These are phyloP conservation scores for Kodamaea sp. DNA, from an alignment of 1,139 yeast species.

Conservation along the genomic window DNA sequence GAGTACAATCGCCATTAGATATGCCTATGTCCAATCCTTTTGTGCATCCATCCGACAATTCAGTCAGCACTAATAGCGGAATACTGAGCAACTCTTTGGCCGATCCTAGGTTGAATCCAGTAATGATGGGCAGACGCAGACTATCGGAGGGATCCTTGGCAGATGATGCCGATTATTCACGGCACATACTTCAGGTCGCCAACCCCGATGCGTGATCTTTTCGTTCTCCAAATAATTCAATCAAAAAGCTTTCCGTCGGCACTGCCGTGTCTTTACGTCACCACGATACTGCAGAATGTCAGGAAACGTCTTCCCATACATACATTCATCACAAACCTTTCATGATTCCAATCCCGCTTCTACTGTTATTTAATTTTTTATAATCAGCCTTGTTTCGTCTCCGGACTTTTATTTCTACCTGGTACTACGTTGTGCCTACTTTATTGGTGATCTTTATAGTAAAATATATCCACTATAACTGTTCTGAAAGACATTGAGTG, in stretches of 20 bases:
- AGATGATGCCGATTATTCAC: constrained; percentile 74
- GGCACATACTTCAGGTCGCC: constrained; percentile 72
- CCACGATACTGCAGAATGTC: no score
- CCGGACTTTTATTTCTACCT: constrained; percentile 9
- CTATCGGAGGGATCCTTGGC: constrained; percentile 75
- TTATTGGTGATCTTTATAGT: constrained; percentile 1
- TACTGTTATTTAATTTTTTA: constrained; percentile 3
- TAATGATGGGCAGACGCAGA: constrained; percentile 72
- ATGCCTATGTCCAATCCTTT: constrained; percentile 55
- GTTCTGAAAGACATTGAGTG: no score
- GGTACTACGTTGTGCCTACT: no score
- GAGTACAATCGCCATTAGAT: constrained; percentile 14
- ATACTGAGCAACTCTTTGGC: constrained; percentile 18
- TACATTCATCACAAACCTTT: background rate
- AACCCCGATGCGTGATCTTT: constrained; percentile 61
- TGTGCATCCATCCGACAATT: constrained; percentile 58
- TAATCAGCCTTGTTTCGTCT: constrained; percentile 4
- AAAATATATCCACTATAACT: background rate
- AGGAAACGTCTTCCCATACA: no score
- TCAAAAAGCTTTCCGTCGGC: no score
- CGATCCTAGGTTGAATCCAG: constrained; percentile 64
- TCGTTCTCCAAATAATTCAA: no score
- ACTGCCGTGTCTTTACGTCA: no score
- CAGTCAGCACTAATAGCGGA: constrained; percentile 24
- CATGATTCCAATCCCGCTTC: background rate